Conservation (phyloP, 2,329 filamentous ascomycete genomes). For the Colletotrichum sp. region DNA sequence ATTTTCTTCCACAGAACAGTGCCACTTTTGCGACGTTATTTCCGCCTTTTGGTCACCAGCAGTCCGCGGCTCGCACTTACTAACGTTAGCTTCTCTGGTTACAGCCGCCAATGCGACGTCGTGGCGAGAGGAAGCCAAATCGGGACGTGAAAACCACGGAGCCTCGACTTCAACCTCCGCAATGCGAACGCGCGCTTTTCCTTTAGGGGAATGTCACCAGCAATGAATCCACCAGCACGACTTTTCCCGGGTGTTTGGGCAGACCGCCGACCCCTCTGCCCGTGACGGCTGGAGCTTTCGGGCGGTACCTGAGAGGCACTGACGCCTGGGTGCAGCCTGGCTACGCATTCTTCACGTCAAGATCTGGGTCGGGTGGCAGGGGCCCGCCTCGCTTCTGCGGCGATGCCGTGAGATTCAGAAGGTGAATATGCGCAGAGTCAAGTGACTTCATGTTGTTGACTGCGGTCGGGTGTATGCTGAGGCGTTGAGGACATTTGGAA, state of each 20-base stretch:
- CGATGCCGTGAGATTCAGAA: not conserved
- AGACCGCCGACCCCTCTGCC: not conserved
- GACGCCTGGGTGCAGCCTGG: not conserved
- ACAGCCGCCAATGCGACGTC: not conserved
- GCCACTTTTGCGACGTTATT: not conserved
- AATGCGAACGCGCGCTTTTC: not conserved
- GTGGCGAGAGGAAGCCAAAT: constrained; percentile 10
- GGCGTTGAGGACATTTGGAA: not conserved
- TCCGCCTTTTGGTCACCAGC: not conserved
- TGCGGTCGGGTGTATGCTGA: not conserved
- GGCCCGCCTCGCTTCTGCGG: constrained; percentile 1
- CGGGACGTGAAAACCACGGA: constrained; percentile 21
- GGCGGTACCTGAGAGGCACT: not conserved
- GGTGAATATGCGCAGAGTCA: constrained; percentile 3
- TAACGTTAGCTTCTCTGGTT: not conserved
- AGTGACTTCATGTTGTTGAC: constrained; percentile 5
- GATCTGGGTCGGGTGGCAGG: not conserved
- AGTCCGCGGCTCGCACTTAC: not conserved
- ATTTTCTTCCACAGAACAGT: not conserved
- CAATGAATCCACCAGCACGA: not conserved
- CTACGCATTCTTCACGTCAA: not conserved
- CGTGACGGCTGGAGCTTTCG: not conserved
- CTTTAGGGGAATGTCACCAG: constrained; percentile 4
- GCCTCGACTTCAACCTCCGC: constrained; percentile 15
- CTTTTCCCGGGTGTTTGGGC: not conserved